phyloP scores from a whole-genome alignment of 805 yeast genomes.

The Geotrichum ghanense region DNA sequence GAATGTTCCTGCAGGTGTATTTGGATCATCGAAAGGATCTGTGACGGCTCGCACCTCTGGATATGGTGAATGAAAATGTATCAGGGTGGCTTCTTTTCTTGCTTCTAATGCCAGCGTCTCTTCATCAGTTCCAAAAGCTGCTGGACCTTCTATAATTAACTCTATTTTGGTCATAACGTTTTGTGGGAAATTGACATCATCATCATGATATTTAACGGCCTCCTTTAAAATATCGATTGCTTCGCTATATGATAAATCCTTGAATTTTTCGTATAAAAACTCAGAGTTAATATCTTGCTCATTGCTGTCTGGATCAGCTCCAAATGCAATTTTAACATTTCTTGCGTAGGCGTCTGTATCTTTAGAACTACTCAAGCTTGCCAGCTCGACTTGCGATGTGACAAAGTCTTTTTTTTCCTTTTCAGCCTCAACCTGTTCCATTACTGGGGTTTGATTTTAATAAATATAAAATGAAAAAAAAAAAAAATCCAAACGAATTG shows the following conservation, averaged over 20 bases:
- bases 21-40: conserved; percentile 33
- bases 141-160: conserved; percentile 10
- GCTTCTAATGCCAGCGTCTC: conserved; percentile 21
- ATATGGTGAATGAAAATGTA: conserved; percentile 37
- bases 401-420: too few species aligned
- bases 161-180: neutral
- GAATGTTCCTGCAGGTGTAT: conserved; percentile 36
- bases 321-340: neutral
- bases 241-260: neutral
- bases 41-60: conserved; percentile 51
- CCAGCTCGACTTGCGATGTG: too few species aligned
- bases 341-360: too few species aligned
- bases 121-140: conserved; percentile 5
- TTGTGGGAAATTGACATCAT: conserved; percentile 1
- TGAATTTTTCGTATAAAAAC: conserved; percentile 12
- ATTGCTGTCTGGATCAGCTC: neutral
- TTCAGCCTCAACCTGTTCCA: too few species aligned
- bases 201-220: neutral
- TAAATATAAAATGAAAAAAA: too few species aligned
- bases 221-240: neutral
- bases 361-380: too few species aligned
- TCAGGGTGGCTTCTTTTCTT: conserved; percentile 33
- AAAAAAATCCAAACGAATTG: too few species aligned
- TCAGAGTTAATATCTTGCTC: conserved; percentile 5
- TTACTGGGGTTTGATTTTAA: too few species aligned